Base-by-base conservation (phyloP, 345 rosid species). In the Acer yangbiense region DNA sequence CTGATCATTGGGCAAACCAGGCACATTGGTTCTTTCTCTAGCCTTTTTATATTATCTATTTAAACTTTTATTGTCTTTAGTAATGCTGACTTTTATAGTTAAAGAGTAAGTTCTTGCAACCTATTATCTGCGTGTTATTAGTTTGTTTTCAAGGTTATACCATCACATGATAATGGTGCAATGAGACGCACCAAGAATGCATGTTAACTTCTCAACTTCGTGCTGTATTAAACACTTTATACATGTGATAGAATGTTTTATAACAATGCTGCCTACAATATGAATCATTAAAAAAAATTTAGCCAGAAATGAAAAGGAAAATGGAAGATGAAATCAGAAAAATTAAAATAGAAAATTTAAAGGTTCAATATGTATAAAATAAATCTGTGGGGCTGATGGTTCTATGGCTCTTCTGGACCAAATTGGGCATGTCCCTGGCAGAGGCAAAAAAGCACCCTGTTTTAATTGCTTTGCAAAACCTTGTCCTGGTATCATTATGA, bases 1-100 rank as follows among this genome's bases (percentile, higher is more conserved):
- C 86, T 96, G 82, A 96, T 96, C 83, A 90, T 96, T 86, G 98
- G 98, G 86, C 97, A 96, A 85, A 94, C 98, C 95, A 96, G 99
- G 99, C 98, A 96, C 85, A 91, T 91, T 91, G 99, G 97, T 96
- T 88, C 98, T 92, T 92, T 86, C 95, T 87, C 87, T 88, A 86
- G 88, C 97, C 98, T 91, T 86, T 82, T 89, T 86, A 79, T 86
- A 78, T 86, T 86, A 65, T 66, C 41, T 65, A 29, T 80, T 75
- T 65, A 73, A 58, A 21, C 25, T 62, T 61, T 68, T 71, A 13
- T 35, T 50, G 18, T 75, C 65, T 69, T 66, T 39, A 29, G 3
- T 43, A n/a, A 52, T 61, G 13, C 17, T 65, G 57, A 10, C 65
- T 80, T 64, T 11, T 68, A 39, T 57, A 16, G 29, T 65, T 44